Evolutionary conservation across 2,329 filamentous ascomycete species (phyloP), one percentile per base, ranked within the genome.

Genomic region (Penicillium occitanis): DNA sequence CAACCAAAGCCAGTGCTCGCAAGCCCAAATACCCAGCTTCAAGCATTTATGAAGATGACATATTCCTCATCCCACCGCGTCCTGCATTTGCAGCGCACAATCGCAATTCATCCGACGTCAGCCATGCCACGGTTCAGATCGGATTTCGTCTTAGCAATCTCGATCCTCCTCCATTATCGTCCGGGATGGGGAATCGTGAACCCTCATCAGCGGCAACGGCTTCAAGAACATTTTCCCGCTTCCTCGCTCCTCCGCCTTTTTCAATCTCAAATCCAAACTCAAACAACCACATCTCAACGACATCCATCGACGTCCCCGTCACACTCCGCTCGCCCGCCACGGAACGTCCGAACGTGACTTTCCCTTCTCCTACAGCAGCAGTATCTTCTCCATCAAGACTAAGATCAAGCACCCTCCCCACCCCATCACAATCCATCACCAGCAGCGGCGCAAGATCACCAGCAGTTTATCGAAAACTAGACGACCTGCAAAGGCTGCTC

Each of bases 121-220:
- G 70, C 61, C 61, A 66, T 57, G 70, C 71, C 11, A 73, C 72
- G 14, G 72, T 74, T 2, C 72, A 73, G 51, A 74, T 74, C 53
- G 72, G 72, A 17, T 68, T 73, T 2, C 68, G 72, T n/a, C 66
- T 74, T 4, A 73, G 71, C 65, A 69, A 70, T 46, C 61, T 68
- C 1, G 62, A 59, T 37, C n/a, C 55, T 19, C 28, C 28, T 30
- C 50, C 28, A 17, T n/a, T n/a, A 17, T n/a, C 40, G 5, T 10
- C 28, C 10, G 28, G 14, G 8, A 33, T 30, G 25, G 50, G 8
- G 28, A 30, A 53, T 53, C 14, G 28, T 30, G 25, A 30, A 1
- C 50, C 65, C 5, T 35, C 22, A 14, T 33, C 64, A 42, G 40
- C 55, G 14, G 35, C 10, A 19, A 51, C n/a, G 51, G 66, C 40